Evolutionary conservation across 2,329 filamentous ascomycete species (phyloP).

Genomic region (Pseudogymnoascus sp.): DNA sequence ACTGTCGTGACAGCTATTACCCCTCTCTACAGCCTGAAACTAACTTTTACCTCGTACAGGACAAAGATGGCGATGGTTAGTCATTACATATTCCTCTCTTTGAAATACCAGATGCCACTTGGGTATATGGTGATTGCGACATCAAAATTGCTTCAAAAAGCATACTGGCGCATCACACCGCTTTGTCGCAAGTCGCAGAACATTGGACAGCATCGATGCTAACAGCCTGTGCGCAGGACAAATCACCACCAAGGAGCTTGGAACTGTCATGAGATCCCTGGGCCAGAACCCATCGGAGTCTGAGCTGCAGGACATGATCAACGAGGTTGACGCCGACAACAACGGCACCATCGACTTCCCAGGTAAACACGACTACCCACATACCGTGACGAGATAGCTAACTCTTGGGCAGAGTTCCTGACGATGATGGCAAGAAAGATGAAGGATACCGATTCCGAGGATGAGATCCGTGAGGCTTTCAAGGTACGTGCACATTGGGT

Average conservation of each 20-base stretch:
- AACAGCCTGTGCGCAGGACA: slow-evolving; percentile 48
- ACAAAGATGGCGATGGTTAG: slow-evolving; percentile 88
- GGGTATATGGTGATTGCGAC: background rate
- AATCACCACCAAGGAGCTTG: slow-evolving; percentile 86
- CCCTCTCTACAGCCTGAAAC: slow-evolving; percentile 15
- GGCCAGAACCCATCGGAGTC: slow-evolving; percentile 87
- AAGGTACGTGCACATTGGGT: slow-evolving; percentile 36
- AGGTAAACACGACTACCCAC: slow-evolving; percentile 45
- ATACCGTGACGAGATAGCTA: slow-evolving; percentile 15
- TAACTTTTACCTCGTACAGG: slow-evolving; percentile 40
- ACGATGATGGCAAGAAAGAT: slow-evolving; percentile 94
- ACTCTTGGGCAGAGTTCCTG: slow-evolving; percentile 59
- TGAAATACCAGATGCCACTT: background rate
- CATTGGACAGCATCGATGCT: background rate
- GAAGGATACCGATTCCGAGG: slow-evolving; percentile 88
- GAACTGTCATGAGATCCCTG: slow-evolving; percentile 83
- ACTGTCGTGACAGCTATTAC: slow-evolving; percentile 18
- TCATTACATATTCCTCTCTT: slow-evolving; percentile 25
- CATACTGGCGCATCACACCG: slow-evolving; percentile 9
- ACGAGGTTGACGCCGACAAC: slow-evolving; percentile 87
- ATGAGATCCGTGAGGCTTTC: slow-evolving; percentile 84
- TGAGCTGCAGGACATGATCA: slow-evolving; percentile 89
- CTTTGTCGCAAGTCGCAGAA: background rate
- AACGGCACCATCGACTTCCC: slow-evolving; percentile 89
- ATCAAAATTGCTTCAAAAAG: background rate